Conservation (phyloP, 306 rosid genomes). For the Elaeagnus macrophylla region DNA sequence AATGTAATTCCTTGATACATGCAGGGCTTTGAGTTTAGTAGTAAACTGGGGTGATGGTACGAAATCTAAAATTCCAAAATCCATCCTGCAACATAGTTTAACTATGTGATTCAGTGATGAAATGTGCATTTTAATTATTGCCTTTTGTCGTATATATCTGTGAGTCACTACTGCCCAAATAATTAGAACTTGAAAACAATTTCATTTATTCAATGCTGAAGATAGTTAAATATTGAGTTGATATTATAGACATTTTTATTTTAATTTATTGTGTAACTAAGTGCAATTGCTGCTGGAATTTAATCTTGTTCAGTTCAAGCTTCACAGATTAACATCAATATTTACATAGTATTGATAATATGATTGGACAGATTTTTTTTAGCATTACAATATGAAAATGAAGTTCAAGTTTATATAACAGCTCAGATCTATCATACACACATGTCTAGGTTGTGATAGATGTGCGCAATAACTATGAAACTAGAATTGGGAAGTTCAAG, state of each 20-base stretch:
- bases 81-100: neutral
- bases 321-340: neutral
- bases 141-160: neutral
- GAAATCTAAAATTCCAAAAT: no score
- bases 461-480: conserved; percentile 85
- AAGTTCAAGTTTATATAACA: no score
- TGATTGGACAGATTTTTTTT: no score
- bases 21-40: no score
- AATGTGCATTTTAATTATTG: neutral
- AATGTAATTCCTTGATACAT: no score
- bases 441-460: conserved; percentile 73
- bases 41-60: no score
- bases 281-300: neutral
- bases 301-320: no score
- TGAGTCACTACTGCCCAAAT: neutral
- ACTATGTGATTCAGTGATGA: neutral
- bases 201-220: neutral
- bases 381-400: no score
- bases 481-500: conserved; percentile 85
- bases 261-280: neutral
- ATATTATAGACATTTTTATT: neutral
- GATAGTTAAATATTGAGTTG: neutral
- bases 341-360: neutral
- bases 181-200: neutral
- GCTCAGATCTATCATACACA: conserved; percentile 5